Evolutionary conservation across 2,329 filamentous ascomycete genomes (phyloP).

Genomic region (Dactylellina parvicollis): DNA sequence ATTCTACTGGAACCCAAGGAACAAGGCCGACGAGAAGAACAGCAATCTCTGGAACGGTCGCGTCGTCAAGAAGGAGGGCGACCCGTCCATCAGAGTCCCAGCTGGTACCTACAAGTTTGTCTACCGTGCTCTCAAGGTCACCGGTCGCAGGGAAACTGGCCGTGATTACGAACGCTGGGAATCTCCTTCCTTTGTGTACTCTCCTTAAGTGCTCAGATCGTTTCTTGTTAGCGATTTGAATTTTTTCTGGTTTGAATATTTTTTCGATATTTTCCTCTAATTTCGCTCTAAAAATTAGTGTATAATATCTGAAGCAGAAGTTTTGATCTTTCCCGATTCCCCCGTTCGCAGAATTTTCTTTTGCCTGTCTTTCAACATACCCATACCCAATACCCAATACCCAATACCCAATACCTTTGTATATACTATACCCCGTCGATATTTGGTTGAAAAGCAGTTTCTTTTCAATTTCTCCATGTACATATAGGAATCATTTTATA

Average conservation of each 20-base stretch:
- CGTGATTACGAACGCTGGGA: constrained; percentile 53
- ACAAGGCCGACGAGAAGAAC: constrained; percentile 8
- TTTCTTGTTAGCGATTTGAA: neutral
- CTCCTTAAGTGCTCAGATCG: constrained; percentile 12
- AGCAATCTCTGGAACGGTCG: constrained; percentile 23
- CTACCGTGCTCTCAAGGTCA: constrained; percentile 50
- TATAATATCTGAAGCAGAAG: constrained; percentile 41
- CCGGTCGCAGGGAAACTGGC: constrained; percentile 39
- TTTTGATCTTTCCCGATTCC: too few relatives aligned
- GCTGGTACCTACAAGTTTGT: constrained; percentile 50
- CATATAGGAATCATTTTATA: too few relatives aligned
- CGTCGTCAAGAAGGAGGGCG: constrained; percentile 51
- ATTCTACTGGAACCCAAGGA: constrained; percentile 50
- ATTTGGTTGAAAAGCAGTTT: constrained; percentile 29
- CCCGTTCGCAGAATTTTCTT: too few relatives aligned
- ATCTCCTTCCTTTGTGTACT: constrained; percentile 31
- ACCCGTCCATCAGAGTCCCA: constrained; percentile 34
- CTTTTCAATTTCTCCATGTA: constrained; percentile 34
- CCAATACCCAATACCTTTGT: constrained; percentile 36
- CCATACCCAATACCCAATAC: constrained; percentile 21
- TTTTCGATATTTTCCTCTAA: neutral
- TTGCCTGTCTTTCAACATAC: constrained; percentile 2
- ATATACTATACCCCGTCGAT: constrained; percentile 40
- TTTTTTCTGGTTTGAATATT: constrained; percentile 1
- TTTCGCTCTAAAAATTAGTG: constrained; percentile 29